phyloP scores from a whole-genome alignment of 169 alveolate species.

The Cryptosporidium parvum region DNA sequence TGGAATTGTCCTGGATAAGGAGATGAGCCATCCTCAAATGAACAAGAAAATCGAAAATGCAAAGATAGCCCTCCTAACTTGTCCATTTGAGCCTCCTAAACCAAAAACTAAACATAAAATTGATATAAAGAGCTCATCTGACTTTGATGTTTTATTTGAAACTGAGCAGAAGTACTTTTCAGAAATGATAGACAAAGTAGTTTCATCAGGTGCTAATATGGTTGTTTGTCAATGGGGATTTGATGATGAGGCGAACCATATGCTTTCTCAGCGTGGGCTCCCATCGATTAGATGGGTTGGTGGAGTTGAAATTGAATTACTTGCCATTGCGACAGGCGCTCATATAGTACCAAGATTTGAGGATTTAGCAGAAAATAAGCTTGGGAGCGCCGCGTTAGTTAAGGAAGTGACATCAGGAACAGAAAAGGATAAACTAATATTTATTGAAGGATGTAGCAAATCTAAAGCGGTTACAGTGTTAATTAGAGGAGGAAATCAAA shows the following conservation, averaged over 20 bases:
- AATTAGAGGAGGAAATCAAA: conserved; percentile 96
- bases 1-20: conserved; percentile 98
- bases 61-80: conserved; percentile 96
- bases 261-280: conserved; percentile 87
- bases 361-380: conserved; percentile 92
- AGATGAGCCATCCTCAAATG: conserved; percentile 99
- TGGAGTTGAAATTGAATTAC: conserved; percentile 99
- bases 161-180: conserved; percentile 94
- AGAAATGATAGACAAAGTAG: conserved; percentile 94
- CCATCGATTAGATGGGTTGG: conserved; percentile 99
- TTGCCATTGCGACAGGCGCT: conserved; percentile 99
- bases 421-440: conserved; percentile 93
- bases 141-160: conserved; percentile 87
- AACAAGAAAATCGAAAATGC: conserved; percentile 94
- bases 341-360: conserved; percentile 96
- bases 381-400: conserved; percentile 95
- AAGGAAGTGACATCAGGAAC: conserved; percentile 95
- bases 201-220: conserved; percentile 96
- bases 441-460: conserved; percentile 93
- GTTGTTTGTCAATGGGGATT: conserved; percentile 99
- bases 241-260: conserved; percentile 98
- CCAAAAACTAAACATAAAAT: conserved; percentile 99
- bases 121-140: conserved; percentile 96
- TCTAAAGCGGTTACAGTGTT: conserved; percentile 96
- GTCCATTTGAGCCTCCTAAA: conserved; percentile 99